These are phyloP conservation scores for Zalaria sp. DNA, from an alignment of 2,329 filamentous ascomycete genomes.

Conservation along the genomic window DNA sequence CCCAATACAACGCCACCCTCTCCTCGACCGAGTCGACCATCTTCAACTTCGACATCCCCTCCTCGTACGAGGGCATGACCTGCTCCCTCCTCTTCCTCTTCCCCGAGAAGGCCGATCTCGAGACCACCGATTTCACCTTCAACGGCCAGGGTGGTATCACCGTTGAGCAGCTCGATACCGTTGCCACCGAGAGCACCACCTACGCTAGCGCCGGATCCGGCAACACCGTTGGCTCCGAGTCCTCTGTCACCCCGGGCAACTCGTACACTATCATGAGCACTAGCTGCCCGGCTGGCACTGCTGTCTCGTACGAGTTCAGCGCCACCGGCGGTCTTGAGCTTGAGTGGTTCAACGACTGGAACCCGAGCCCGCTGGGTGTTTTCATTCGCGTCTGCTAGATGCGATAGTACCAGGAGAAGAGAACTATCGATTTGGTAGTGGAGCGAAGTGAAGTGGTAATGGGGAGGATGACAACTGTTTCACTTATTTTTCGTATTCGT, in stretches of 20 bases:
- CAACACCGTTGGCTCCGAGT: slow-evolving; percentile 28
- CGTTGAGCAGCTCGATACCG: slow-evolving; percentile 14
- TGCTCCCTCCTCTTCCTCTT: slow-evolving; percentile 54
- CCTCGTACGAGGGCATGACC: slow-evolving; percentile 37
- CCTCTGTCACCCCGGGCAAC: slow-evolving; percentile 34
- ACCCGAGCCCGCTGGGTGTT: slow-evolving; percentile 29
- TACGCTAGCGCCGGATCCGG: slow-evolving; percentile 38
- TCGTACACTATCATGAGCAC: slow-evolving; percentile 39
- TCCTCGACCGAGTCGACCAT: slow-evolving; percentile 40
- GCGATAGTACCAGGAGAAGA: too few relatives aligned
- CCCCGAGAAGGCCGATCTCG: slow-evolving; percentile 25
- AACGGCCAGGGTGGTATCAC: slow-evolving; percentile 20
- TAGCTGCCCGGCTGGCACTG: slow-evolving; percentile 38
- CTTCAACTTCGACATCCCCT: slow-evolving; percentile 56
- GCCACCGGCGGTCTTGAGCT: slow-evolving; percentile 36
- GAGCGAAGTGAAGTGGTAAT: too few relatives aligned
- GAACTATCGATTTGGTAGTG: too few relatives aligned
- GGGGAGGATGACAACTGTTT: too few relatives aligned
- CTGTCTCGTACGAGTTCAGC: slow-evolving; percentile 38
- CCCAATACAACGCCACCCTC: slow-evolving; percentile 41
- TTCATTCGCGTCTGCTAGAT: slow-evolving; percentile 12
- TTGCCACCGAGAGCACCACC: slow-evolving; percentile 35
- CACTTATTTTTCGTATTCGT: too few relatives aligned
- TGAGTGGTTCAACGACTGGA: slow-evolving; percentile 51
- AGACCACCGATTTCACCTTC: slow-evolving; percentile 18